These are phyloP conservation scores for Mycosarcoma maydis DNA, from an alignment of 1,284 basidiomycete species.

Conservation along the genomic window DNA sequence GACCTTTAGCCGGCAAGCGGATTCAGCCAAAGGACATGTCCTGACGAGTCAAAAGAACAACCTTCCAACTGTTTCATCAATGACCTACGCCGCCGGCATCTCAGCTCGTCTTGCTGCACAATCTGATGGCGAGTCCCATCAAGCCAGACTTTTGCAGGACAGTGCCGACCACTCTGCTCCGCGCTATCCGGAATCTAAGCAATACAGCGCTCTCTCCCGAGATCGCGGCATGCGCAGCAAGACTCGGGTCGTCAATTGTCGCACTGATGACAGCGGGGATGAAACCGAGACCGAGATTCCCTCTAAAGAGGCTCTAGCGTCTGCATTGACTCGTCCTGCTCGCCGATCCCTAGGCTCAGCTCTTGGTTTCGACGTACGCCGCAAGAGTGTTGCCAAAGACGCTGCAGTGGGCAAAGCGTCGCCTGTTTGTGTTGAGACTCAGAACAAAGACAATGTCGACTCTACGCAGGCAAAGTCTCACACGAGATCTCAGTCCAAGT, in stretches of 20 bases:
- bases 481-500: constrained; percentile 14
- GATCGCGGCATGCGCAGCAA: not conserved
- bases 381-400: not conserved
- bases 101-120: constrained; percentile 41
- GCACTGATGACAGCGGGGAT: constrained; percentile 26
- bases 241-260: not conserved
- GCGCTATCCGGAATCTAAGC: not conserved
- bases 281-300: constrained; percentile 41
- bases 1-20: constrained; percentile 1
- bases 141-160: constrained; percentile 3
- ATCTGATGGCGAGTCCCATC: constrained; percentile 20
- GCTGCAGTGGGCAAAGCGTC: not conserved
- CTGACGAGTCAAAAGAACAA: not conserved
- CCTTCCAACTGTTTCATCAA: constrained; percentile 13
- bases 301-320: not conserved
- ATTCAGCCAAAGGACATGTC: not conserved
- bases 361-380: constrained; percentile 20
- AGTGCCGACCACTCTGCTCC: constrained; percentile 4
- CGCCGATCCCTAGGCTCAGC: constrained; percentile 35
- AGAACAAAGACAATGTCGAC: constrained; percentile 1
- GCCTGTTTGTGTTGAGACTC: not conserved
- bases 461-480: constrained; percentile 2
- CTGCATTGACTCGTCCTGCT: constrained; percentile 1
- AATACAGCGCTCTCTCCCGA: constrained; percentile 1
- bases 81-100: constrained; percentile 29